Base-by-base conservation (phyloP, 78 protist species). In the Abeoforma whisleri region DNA sequence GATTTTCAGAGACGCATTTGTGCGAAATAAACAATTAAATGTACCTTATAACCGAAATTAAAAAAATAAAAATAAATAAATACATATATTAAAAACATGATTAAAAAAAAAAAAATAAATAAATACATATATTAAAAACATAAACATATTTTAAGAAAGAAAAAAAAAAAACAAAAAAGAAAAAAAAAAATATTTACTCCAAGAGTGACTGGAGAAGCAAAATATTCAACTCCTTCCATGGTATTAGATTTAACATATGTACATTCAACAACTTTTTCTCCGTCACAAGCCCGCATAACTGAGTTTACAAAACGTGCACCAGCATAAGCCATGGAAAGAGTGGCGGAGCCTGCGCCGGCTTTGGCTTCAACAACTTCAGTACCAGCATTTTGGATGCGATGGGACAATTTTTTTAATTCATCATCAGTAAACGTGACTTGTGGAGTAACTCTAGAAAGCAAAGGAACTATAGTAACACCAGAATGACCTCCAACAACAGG, bases 291-390 rank as follows among this genome's bases (percentile, higher is more conserved):
- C 2, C 57, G 68, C 84, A 88, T 37, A 38, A 87, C 76, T n/a
- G 76, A 0, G 57, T 39, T 1, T 31, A 90, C 89, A 86, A 93
- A 93, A 62, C 72, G 84, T 72, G 91, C 92, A 8, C 93, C 93
- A 8, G 96, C 96, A 68, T 75, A 84, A 2, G 96, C 96, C 96
- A 93, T 93, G 89, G 96, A 93, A 76, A 93, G 92, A 39, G 96
- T 93, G 71, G 96, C 96, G 34, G 93, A 90, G 30, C 96, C 96
- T 1, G 81, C 87, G 30, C 87, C 81, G 5, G 39, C 85, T 79
- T 92, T 92, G 84, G 94, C 94, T 84, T 89, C 35, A 38, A 92
- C 95, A 39, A 92, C 95, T 82, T 90, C 94, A n/a, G 89, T 90
- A 25, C 94, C 94, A 12, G 89, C 94, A 74, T 85, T 85, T 90